Base-by-base conservation (phyloP, 768 basidiomycete species). In the Boletus vinaceobasis region DNA sequence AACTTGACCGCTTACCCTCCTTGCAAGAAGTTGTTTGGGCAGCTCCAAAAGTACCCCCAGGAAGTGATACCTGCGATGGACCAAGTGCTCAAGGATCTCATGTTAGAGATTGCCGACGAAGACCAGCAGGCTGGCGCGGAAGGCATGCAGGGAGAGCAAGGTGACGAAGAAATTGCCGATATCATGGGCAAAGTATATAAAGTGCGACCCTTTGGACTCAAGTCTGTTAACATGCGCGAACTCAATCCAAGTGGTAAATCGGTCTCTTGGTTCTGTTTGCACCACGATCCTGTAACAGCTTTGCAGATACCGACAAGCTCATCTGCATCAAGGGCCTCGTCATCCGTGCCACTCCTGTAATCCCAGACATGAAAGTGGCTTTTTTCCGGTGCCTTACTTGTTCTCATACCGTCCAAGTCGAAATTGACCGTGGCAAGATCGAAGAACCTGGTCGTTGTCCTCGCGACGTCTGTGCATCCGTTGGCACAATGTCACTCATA, bases 41-140 rank as follows among this genome's bases (percentile, higher is more conserved):
- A 97, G 66, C 81, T 99, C 5, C 71, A 85, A 57, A 94, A 93
- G 65, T 98, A 97, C 71, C 97, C 97, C 0, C 95, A 98, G 70
- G 97, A 99, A 77, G 87, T 98, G 44, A 81, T 99, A 45, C 96
- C 97, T 2, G 92, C 91, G 23, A 94, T 98, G 89, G 97, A 99
- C 77, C 92, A 96, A 64, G 87, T 93, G 1, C 74, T 98, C 61
- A 94, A 95, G 72, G 96, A 98, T 65, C 75, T 90, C 47, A 90
- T 98, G 89, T 73, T 98, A 49, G 90, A 93, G 61, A 67, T 89
- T 40, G 92, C 90, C 0, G 91, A 95, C 47, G 76, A 83, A 60
- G 93, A 97, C 60, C 87, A 86, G 65, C 77, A 80, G 55, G 80
- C 78, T 8, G 86, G 84, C 5, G 68, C 78, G 63, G 85, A 87